Evolutionary conservation across 2,329 filamentous ascomycete genomes (phyloP).

Genomic region (Penicillium sp.): DNA sequence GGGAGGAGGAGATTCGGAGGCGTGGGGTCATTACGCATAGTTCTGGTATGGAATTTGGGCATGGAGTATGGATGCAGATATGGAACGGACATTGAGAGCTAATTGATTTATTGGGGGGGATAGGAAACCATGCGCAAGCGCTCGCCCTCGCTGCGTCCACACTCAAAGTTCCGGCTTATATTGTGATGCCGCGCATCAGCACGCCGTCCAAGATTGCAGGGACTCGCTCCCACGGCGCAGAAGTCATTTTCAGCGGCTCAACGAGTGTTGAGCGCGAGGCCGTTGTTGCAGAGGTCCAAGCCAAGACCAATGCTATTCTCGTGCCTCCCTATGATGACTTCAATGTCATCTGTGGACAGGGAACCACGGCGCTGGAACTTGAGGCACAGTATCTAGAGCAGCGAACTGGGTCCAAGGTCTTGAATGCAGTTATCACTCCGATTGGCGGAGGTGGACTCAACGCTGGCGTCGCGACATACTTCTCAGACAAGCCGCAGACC

Average conservation of each 20-base stretch:
- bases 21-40: slow-evolving; percentile 88
- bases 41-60: slow-evolving; percentile 62
- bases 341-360: slow-evolving; percentile 89
- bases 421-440: slow-evolving; percentile 78
- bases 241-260: slow-evolving; percentile 78
- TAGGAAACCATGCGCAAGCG: slow-evolving; percentile 94
- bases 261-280: slow-evolving; percentile 81
- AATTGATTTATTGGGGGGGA: neutral
- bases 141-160: slow-evolving; percentile 80
- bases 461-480: slow-evolving; percentile 76
- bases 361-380: slow-evolving; percentile 83
- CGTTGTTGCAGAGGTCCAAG: slow-evolving; percentile 69
- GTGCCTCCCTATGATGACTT: slow-evolving; percentile 92
- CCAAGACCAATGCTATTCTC: slow-evolving; percentile 73
- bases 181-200: slow-evolving; percentile 89
- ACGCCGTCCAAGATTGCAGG: slow-evolving; percentile 85
- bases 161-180: slow-evolving; percentile 75
- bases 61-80: neutral
- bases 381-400: slow-evolving; percentile 69
- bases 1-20: slow-evolving; percentile 62
- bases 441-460: slow-evolving; percentile 89
- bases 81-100: neutral
- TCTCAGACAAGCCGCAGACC: slow-evolving; percentile 63
- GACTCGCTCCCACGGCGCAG: slow-evolving; percentile 75
- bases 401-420: slow-evolving; percentile 48